Conservation (phyloP, 371 early-diverging fungal genomes). For the Coemansia sp. region DNA sequence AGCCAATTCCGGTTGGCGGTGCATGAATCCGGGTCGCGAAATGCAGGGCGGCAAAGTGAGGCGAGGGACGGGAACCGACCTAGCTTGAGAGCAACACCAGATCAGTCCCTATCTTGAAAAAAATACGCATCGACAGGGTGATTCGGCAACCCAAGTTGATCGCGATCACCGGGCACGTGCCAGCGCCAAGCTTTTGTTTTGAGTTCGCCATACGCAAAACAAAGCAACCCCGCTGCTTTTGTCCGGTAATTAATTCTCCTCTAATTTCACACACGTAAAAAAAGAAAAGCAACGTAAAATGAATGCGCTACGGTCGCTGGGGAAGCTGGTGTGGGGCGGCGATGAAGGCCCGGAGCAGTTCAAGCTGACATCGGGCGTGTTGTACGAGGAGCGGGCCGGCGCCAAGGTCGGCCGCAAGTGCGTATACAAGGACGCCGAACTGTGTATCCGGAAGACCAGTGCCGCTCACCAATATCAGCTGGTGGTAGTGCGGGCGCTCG, state of each 20-base stretch:
- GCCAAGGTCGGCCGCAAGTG: constrained; percentile 49
- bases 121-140: too few species aligned
- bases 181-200: not conserved
- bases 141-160: not conserved
- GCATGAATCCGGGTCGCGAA: too few species aligned
- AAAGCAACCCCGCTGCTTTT: not conserved
- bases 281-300: constrained; percentile 3
- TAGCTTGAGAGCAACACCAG: too few species aligned
- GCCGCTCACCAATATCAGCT: constrained; percentile 62
- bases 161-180: constrained; percentile 1
- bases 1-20: too few species aligned
- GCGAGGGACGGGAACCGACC: too few species aligned
- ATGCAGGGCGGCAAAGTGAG: too few species aligned
- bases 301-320: constrained; percentile 58
- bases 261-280: not conserved
- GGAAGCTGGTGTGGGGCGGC: constrained; percentile 60
- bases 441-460: constrained; percentile 61
- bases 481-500: constrained; percentile 64
- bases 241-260: not conserved
- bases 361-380: constrained; percentile 60
- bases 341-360: constrained; percentile 51
- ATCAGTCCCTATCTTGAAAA: too few species aligned
- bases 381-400: constrained; percentile 48
- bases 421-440: constrained; percentile 59
- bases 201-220: not conserved